Conservation (phyloP, 2,329 filamentous ascomycete species). For the Bipolaris cookei region DNA sequence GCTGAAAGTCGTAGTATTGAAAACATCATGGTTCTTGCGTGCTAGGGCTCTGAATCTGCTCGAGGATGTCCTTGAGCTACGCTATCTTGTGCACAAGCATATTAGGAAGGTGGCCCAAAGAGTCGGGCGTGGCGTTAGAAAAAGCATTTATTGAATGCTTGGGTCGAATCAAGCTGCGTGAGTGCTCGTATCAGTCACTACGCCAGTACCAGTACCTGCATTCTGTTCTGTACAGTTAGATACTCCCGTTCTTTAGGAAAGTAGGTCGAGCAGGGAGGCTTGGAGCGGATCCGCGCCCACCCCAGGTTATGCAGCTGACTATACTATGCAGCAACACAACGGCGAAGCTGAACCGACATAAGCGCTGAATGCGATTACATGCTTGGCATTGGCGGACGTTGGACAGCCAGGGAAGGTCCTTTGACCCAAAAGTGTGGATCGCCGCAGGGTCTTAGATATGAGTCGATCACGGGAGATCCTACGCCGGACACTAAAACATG, state of each 20-base stretch:
- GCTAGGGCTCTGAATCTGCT: neutral
- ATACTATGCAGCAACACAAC: constrained; percentile 5
- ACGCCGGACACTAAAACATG: neutral
- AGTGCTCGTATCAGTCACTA: neutral
- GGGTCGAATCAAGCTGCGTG: neutral
- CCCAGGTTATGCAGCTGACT: constrained; percentile 5
- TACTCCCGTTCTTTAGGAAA: neutral
- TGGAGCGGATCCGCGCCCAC: constrained; percentile 7
- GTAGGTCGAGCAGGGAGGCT: neutral
- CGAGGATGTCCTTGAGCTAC: neutral
- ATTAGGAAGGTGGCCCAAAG: constrained; percentile 6
- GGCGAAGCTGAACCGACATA: constrained; percentile 2
- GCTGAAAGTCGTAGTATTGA: neutral
- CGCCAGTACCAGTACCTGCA: constrained; percentile 7
- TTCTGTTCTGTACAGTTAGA: neutral
- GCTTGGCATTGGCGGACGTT: constrained; percentile 14
- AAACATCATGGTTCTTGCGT: neutral
- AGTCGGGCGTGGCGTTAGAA: too few species aligned
- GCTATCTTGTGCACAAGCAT: neutral
- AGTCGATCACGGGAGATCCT: constrained; percentile 14
- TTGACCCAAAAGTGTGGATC: constrained; percentile 5
- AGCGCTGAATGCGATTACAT: constrained; percentile 15
- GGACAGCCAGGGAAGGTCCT: constrained; percentile 17
- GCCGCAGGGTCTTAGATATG: constrained; percentile 16
- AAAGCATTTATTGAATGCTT: neutral